Base-by-base conservation (phyloP, 768 basidiomycete species). In the Pholiota microspora region DNA sequence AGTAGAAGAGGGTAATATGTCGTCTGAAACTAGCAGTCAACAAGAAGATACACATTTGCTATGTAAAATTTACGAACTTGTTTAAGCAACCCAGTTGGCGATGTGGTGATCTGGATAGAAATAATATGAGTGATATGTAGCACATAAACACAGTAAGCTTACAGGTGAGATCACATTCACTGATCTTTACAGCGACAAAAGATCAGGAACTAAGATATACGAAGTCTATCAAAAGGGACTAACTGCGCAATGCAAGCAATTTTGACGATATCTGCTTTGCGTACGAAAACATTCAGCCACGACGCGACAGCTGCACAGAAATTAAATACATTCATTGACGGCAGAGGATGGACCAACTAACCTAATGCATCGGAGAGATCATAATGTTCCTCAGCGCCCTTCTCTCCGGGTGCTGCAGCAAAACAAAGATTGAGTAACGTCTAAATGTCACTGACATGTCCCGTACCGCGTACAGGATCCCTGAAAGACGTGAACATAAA, bases 191-290 rank as follows among this genome's bases (percentile, higher is more conserved):
- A 23, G 35, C 23, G 9, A 38, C 3, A 16, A 25, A 23, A 36
- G 5, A 21, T 7, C 6, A 23, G 2, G n/a, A 12, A 21, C 40
- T 21, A 6, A 0, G 12, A 25, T 2, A 15, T n/a, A 16, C 44
- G 32, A 32, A 7, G 13, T 34, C 29, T 57, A 21, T n/a, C 21
- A 34, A 7, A 40, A n/a, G n/a, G 23, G 45, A 47, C 4, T 40
- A 71, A 77, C 73, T 85, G 84, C 3, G 84, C 82, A 42, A 84
- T 77, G 60, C 83, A 84, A 1, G 83, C 83, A 45, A 84, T 81
- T 56, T 80, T 79, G 40, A 84, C 78, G 6, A 82, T 70, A 59
- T 82, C 79, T 4, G 81, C 79, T 48, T 85, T 80, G 15, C 83
- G 73, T 5, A 84, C 75, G 56, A 85, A 80, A 4, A 83, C 77